A percentile compares a stretch with the other conserved stretches of the same genome.
Conservation (phyloP, 768 basidiomycete genomes). For the Boletus subparvulus region DNA sequence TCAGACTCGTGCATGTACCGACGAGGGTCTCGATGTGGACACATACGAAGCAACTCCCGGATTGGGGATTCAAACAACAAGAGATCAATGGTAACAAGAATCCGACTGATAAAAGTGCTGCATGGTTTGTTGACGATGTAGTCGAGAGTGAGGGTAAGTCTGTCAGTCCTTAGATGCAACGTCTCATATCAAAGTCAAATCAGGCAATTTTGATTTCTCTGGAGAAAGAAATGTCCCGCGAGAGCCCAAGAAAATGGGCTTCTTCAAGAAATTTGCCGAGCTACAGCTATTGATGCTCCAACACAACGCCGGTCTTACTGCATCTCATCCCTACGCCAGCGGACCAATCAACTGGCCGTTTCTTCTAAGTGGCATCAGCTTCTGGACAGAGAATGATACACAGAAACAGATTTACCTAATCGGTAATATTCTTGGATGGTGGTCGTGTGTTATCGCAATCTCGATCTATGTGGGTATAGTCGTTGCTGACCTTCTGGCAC, state of each 20-base stretch:
- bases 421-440: slow-evolving; percentile 94
- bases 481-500: slow-evolving; percentile 84
- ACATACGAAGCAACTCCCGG: slow-evolving; percentile 78
- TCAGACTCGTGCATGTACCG: slow-evolving; percentile 83
- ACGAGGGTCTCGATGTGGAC: slow-evolving; percentile 97
- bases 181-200: slow-evolving; percentile 37
- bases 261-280: slow-evolving; percentile 94
- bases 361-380: slow-evolving; percentile 92
- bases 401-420: slow-evolving; percentile 96
- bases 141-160: slow-evolving; percentile 67
- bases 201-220: slow-evolving; percentile 53
- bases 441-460: slow-evolving; percentile 84
- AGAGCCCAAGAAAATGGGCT: slow-evolving; percentile 78
- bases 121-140: slow-evolving; percentile 89
- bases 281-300: slow-evolving; percentile 94
- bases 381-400: slow-evolving; percentile 88
- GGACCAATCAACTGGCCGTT: slow-evolving; percentile 99
- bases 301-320: slow-evolving; percentile 97
- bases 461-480: slow-evolving; percentile 89
- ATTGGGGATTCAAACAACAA: slow-evolving; percentile 97
- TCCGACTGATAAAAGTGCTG: slow-evolving; percentile 71
- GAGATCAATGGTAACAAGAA: slow-evolving; percentile 99
- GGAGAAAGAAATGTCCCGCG: slow-evolving; percentile 51
- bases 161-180: not conserved
- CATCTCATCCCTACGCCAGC: slow-evolving; percentile 96